A percentile compares a stretch with the other conserved stretches of the same genome.
Conservation (phyloP, 768 basidiomycete species). For the Neoboletus magnificus region DNA sequence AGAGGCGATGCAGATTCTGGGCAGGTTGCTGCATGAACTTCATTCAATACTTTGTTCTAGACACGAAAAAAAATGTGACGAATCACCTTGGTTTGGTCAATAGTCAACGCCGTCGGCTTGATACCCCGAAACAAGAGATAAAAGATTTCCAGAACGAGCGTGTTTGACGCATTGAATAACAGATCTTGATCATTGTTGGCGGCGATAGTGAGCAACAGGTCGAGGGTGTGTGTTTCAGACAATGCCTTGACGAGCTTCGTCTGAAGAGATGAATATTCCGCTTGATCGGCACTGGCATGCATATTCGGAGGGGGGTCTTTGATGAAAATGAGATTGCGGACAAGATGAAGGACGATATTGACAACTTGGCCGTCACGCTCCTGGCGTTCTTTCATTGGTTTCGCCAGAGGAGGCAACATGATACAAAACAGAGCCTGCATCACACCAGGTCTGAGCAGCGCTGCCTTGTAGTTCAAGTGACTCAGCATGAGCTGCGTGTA, state of each 20-base stretch:
- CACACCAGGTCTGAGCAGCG: slow-evolving; percentile 58
- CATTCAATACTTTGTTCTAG: slow-evolving; percentile 8
- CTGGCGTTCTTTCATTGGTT: slow-evolving; percentile 60
- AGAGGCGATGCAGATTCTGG: slow-evolving; percentile 66
- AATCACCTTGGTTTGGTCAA: slow-evolving; percentile 63
- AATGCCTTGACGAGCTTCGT: slow-evolving; percentile 69
- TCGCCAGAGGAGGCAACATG: slow-evolving; percentile 74
- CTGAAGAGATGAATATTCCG: slow-evolving; percentile 76
- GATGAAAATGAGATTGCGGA: slow-evolving; percentile 94
- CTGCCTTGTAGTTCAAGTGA: slow-evolving; percentile 88
- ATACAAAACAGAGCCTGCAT: slow-evolving; percentile 73
- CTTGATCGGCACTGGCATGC: slow-evolving; percentile 70
- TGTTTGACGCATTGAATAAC: slow-evolving; percentile 84
- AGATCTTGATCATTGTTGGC: slow-evolving; percentile 72
- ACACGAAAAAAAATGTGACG: slow-evolving; percentile 2
- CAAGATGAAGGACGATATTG: slow-evolving; percentile 81
- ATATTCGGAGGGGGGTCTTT: slow-evolving; percentile 76
- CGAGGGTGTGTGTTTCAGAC: slow-evolving; percentile 66
- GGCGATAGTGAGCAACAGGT: slow-evolving; percentile 82
- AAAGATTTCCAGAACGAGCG: slow-evolving; percentile 87
- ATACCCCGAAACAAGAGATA: slow-evolving; percentile 86
- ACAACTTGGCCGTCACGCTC: slow-evolving; percentile 85
- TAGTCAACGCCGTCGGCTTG: slow-evolving; percentile 54
- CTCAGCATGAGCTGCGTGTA: slow-evolving; percentile 80
- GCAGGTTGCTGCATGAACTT: slow-evolving; percentile 53